Evolutionary conservation across 2,329 filamentous ascomycete species (phyloP).

Genomic region (Ophiostoma novo-ulmi): DNA sequence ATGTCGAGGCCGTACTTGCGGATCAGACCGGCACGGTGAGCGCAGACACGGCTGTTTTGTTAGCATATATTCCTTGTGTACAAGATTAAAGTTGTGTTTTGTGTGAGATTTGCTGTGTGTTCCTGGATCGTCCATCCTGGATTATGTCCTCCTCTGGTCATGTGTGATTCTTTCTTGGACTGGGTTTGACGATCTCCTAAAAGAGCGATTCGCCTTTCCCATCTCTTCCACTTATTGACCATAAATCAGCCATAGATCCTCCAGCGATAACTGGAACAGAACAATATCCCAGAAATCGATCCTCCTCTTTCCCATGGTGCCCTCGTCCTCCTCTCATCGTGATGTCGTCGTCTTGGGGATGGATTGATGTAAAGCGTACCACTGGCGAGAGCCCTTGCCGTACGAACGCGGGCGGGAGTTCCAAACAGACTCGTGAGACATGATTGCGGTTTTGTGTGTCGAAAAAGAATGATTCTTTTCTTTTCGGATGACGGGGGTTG

Average conservation of each 20-base stretch:
- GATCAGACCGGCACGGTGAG: conserved; percentile 97
- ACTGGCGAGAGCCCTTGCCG: conserved; percentile 91
- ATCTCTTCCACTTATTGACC: not conserved
- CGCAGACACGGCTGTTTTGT: conserved; percentile 58
- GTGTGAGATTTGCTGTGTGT: not conserved
- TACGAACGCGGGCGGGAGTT: conserved; percentile 96
- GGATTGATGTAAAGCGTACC: conserved; percentile 52
- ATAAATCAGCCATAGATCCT: not conserved
- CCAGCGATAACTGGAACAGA: not conserved
- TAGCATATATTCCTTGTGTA: conserved; percentile 19
- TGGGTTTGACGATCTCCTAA: not conserved
- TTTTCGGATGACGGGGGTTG: conserved; percentile 11
- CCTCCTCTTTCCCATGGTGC: conserved; percentile 1
- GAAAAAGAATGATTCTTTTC: conserved; percentile 14
- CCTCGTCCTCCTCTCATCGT: conserved; percentile 7
- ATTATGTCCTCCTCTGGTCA: not conserved
- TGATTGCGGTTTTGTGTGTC: conserved; percentile 35
- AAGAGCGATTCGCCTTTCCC: not conserved
- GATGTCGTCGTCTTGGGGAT: conserved; percentile 1
- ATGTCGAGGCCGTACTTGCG: conserved; percentile 98
- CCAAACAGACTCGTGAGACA: conserved; percentile 91
- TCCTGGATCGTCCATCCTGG: not conserved
- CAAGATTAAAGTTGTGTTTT: not conserved
- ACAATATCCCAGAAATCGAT: not conserved
- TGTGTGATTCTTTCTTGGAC: not conserved